Evolutionary conservation across 2,329 filamentous ascomycete genomes (phyloP).

Genomic region (Exophiala oligosperma): DNA sequence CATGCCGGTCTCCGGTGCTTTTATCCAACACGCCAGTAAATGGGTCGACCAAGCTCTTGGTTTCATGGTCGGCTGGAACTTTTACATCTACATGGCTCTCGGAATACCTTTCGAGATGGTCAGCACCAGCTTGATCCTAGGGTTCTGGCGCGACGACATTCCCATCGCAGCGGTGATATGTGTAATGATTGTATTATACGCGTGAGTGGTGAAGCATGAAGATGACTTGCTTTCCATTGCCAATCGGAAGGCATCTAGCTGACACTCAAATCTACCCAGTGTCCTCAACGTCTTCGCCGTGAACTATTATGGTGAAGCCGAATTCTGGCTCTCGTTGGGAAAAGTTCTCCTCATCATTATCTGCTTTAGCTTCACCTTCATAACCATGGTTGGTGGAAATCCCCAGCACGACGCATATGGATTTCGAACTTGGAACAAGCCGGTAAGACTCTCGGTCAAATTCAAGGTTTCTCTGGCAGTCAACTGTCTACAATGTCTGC

Average conservation of each 20-base stretch:
- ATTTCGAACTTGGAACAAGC: conserved; percentile 65
- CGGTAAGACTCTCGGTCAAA: conserved; percentile 31
- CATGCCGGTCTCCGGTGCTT: conserved; percentile 42
- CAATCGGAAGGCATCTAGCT: background rate
- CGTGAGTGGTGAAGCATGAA: conserved; percentile 19
- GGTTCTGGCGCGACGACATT: conserved; percentile 40
- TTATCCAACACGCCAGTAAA: conserved; percentile 41
- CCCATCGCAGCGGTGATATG: conserved; percentile 40
- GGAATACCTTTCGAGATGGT: conserved; percentile 44
- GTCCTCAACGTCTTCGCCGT: conserved; percentile 67
- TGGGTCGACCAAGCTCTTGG: conserved; percentile 48
- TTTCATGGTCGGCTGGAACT: conserved; percentile 49
- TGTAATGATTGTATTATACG: conserved; percentile 41
- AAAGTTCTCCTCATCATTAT: conserved; percentile 68
- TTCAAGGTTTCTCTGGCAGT: background rate
- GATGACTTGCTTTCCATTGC: background rate
- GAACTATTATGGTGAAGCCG: conserved; percentile 67
- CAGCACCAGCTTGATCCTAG: conserved; percentile 39
- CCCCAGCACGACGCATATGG: conserved; percentile 68
- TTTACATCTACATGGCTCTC: conserved; percentile 44
- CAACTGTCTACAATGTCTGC: background rate
- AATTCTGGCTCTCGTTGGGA: conserved; percentile 67
- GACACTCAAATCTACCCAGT: conserved; percentile 35
- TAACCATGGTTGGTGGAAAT: conserved; percentile 79
- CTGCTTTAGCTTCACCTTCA: conserved; percentile 72